These are phyloP conservation scores for Xylariales sp. DNA, from an alignment of 2,329 filamentous ascomycete species.

Conservation along the genomic window DNA sequence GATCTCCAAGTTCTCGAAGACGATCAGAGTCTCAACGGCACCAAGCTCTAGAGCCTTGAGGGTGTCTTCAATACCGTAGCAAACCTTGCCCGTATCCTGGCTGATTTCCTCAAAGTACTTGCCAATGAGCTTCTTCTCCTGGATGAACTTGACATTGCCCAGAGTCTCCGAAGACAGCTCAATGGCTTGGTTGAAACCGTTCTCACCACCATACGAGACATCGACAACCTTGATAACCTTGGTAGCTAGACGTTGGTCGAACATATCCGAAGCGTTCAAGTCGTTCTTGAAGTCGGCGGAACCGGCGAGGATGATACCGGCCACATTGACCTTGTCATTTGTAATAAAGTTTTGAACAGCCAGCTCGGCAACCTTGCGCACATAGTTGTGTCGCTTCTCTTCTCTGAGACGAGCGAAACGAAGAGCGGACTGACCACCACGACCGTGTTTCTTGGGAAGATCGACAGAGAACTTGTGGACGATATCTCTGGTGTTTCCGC, in stretches of 20 bases:
- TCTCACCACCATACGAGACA: conserved; percentile 97
- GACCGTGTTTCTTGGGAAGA: conserved; percentile 98
- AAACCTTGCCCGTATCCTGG: conserved; percentile 93
- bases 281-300: conserved; percentile 99
- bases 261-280: conserved; percentile 94
- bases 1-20: conserved; percentile 95
- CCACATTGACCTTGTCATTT: conserved; percentile 96
- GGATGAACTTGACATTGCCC: conserved; percentile 99
- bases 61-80: conserved; percentile 97
- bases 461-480: conserved; percentile 98
- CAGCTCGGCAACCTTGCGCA: conserved; percentile 95
- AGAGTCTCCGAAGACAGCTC: conserved; percentile 92
- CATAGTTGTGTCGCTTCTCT: conserved; percentile 99
- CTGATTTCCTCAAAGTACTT: conserved; percentile 99
- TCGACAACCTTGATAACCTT: conserved; percentile 99
- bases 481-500: conserved; percentile 94
- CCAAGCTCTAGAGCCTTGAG: conserved; percentile 94
- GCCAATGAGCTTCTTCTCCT: conserved; percentile 99
- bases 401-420: conserved; percentile 99
- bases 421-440: conserved; percentile 98
- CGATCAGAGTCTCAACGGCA: conserved; percentile 89
- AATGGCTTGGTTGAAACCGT: conserved; percentile 99
- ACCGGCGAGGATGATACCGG: conserved; percentile 90
- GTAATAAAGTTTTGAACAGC: conserved; percentile 99
- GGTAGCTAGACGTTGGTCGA: conserved; percentile 81